These are phyloP conservation scores for Daphne laureola DNA, from an alignment of 441 rosid genomes.

Conservation along the genomic window DNA sequence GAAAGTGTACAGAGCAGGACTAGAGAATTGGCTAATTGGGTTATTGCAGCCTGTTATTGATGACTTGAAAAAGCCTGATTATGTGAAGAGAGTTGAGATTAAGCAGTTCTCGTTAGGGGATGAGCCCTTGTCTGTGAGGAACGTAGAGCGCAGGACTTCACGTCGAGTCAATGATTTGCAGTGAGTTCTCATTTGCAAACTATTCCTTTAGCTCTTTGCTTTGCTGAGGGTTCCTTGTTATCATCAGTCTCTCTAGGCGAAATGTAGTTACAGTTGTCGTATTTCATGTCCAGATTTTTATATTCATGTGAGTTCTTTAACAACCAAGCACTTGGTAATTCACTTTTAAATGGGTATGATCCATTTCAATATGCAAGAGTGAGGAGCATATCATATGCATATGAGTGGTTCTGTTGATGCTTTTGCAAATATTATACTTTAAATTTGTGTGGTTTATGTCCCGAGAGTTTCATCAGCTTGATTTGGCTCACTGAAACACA, in stretches of 20 bases:
- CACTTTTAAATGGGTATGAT: too few relatives aligned
- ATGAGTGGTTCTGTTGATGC: too few relatives aligned
- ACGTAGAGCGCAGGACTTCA: conserved; percentile 90
- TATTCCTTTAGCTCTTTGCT: background rate
- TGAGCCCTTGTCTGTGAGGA: conserved; percentile 89
- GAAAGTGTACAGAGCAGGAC: conserved; percentile 86
- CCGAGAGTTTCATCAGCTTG: too few relatives aligned
- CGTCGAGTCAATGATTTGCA: conserved; percentile 90
- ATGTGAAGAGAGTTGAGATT: conserved; percentile 84
- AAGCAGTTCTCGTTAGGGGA: conserved; percentile 93
- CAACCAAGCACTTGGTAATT: too few relatives aligned
- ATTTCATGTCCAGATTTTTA: conserved; percentile 9
- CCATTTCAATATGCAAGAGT: too few relatives aligned
- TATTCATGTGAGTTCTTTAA: background rate
- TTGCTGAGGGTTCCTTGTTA: background rate
- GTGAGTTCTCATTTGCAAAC: conserved; percentile 34
- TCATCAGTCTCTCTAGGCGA: too few relatives aligned
- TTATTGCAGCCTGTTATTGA: conserved; percentile 93
- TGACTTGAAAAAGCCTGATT: conserved; percentile 82
- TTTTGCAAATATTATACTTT: too few relatives aligned
- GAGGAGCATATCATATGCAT: too few relatives aligned
- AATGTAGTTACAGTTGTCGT: background rate
- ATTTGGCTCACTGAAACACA: too few relatives aligned
- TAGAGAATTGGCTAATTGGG: conserved; percentile 90
- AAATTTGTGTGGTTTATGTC: too few relatives aligned